Conservation (phyloP, 805 yeast genomes). For the Metschnikowia koreensis region DNA sequence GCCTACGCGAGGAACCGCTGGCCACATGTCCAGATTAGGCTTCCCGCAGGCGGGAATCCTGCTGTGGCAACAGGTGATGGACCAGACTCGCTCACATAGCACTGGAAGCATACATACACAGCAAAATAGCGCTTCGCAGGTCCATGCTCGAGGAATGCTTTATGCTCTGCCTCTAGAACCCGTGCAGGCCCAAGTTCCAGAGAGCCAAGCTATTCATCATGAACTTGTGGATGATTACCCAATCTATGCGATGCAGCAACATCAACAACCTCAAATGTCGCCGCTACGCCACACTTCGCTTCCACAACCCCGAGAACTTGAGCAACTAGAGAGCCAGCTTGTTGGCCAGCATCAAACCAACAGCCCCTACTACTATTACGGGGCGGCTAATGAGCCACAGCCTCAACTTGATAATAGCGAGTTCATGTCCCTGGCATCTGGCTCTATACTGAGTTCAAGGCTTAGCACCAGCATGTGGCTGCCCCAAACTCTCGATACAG, state of each 20-base stretch:
- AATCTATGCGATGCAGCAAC: not conserved
- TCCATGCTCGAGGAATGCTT: not conserved
- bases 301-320: constrained; percentile 3
- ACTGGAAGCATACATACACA: not conserved
- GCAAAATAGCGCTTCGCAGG: not conserved
- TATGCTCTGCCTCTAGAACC: not conserved
- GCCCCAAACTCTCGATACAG: constrained; percentile 7
- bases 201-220: constrained; percentile 1
- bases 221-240: constrained; percentile 5
- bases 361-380: not conserved
- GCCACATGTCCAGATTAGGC: not conserved
- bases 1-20: not conserved
- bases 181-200: not conserved
- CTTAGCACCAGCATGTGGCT: constrained; percentile 7
- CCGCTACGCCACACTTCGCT: not conserved
- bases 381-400: not conserved
- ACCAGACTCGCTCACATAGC: constrained; percentile 6
- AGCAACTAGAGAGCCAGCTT: not conserved
- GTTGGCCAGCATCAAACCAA: not conserved
- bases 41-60: not conserved
- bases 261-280: not conserved
- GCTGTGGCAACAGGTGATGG: constrained; percentile 10
- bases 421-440: constrained; percentile 5
- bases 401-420: constrained; percentile 11
- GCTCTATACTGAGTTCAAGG: constrained; percentile 7